Evolutionary conservation across 352 stramenopile genomes (phyloP).

Genomic region (Saprolegnia diclina): DNA sequence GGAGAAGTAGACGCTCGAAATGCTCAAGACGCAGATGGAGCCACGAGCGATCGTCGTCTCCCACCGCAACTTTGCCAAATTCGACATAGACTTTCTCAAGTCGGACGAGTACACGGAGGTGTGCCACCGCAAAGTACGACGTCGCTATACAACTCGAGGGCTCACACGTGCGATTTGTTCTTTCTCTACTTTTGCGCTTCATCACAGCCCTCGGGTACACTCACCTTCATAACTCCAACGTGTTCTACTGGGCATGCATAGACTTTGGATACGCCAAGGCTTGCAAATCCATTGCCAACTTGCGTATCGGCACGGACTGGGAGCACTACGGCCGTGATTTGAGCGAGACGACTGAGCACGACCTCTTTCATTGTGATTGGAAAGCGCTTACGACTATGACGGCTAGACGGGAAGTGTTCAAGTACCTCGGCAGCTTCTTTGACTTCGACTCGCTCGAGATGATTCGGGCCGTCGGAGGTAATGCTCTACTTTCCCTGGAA

Average conservation of each 20-base stretch:
- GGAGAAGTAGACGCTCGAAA: constrained; percentile 25
- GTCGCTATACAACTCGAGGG: not conserved
- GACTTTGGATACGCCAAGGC: constrained; percentile 75
- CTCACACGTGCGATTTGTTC: too few species aligned
- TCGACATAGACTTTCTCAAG: not conserved
- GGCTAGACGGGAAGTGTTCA: constrained; percentile 48
- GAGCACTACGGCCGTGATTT: constrained; percentile 28
- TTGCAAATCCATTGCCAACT: constrained; percentile 58
- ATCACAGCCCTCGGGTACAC: constrained; percentile 41
- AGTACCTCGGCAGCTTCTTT: constrained; percentile 69
- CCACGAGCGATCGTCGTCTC: constrained; percentile 16
- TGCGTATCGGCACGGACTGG: constrained; percentile 49
- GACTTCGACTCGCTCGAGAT: constrained; percentile 70
- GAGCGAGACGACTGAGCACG: not conserved
- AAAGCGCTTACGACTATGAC: not conserved
- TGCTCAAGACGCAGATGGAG: constrained; percentile 20
- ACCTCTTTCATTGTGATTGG: too few species aligned
- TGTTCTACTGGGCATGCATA: constrained; percentile 24
- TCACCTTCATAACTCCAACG: not conserved
- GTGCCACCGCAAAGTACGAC: constrained; percentile 2
- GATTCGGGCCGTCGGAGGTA: constrained; percentile 72
- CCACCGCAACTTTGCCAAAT: not conserved
- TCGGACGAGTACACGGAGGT: not conserved
- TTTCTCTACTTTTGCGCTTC: too few species aligned
- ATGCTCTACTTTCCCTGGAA: not conserved